Percentiles rank a stretch among this genome's conserved stretches.
Conservation (phyloP, 306 rosid genomes). For the Hylodesmum podocarpum region DNA sequence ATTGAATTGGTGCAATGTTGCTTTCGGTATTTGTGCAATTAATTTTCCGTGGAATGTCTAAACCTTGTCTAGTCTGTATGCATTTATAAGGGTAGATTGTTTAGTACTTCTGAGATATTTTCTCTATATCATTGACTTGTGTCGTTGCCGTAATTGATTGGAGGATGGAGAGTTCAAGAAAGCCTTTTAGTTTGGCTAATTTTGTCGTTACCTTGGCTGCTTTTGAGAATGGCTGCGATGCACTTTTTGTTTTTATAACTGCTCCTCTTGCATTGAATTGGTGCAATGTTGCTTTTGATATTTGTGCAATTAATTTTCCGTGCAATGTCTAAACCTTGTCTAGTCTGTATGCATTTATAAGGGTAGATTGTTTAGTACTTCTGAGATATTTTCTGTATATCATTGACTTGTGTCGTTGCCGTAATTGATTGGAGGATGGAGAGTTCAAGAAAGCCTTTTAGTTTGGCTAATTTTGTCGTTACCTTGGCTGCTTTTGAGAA, state of each 20-base stretch:
- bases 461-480: neutral
- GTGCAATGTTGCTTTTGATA: neutral
- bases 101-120: slow-evolving; percentile 1
- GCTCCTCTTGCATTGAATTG: slow-evolving; percentile 16
- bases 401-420: too few species aligned
- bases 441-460: slow-evolving; percentile 15
- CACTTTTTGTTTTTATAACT: neutral
- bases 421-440: too few species aligned
- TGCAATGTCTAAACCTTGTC: neutral
- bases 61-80: neutral
- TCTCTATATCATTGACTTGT: too few species aligned
- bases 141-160: too few species aligned
- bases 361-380: neutral
- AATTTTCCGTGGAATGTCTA: slow-evolving; percentile 1
- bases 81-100: slow-evolving; percentile 7
- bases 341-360: neutral
- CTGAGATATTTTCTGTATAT: neutral
- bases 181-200: neutral
- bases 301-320: neutral
- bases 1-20: slow-evolving; percentile 19
- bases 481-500: slow-evolving; percentile 10
- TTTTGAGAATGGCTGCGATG: neutral
- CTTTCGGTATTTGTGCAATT: neutral
- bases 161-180: too few species aligned
- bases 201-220: neutral